A percentile compares a stretch with the other conserved stretches of the same genome.
phyloP scores from a whole-genome alignment of 768 basidiomycete species.

The Pholiota conissans region DNA sequence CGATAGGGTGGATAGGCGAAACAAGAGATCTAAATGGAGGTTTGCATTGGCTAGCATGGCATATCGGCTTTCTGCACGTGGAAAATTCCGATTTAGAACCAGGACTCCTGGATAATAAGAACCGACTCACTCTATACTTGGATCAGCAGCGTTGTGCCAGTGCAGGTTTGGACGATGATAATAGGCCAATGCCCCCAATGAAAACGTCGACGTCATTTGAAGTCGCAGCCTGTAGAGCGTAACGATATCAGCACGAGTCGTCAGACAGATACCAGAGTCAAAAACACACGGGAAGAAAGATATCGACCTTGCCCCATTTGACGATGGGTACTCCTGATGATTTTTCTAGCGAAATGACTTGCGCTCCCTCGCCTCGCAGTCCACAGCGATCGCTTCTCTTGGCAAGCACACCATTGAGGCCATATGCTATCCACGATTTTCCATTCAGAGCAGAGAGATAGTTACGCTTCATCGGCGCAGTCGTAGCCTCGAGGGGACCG shows the following conservation, averaged over 20 bases:
- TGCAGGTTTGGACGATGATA: background rate
- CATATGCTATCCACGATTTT: background rate
- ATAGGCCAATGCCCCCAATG: background rate
- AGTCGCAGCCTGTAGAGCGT: background rate
- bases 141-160: background rate
- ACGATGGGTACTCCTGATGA: background rate
- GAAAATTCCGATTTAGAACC: background rate
- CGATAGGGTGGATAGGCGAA: background rate
- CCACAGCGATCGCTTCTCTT: constrained; percentile 3
- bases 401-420: background rate
- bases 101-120: background rate
- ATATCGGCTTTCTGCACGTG: constrained; percentile 8
- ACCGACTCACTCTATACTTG: background rate
- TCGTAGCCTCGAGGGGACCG: background rate
- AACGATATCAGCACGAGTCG: background rate
- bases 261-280: constrained; percentile 1
- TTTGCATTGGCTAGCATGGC: constrained; percentile 5
- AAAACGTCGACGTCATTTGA: background rate
- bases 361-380: constrained; percentile 1
- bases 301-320: constrained; percentile 12
- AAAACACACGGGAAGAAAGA: constrained; percentile 3
- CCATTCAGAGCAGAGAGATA: background rate
- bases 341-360: constrained; percentile 4
- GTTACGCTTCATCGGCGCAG: background rate
- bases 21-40: constrained; percentile 12